Evolutionary conservation across 1,139 yeast genomes (phyloP), one percentile per base, ranked within the genome.

Genomic region (Pichia sp.): DNA sequence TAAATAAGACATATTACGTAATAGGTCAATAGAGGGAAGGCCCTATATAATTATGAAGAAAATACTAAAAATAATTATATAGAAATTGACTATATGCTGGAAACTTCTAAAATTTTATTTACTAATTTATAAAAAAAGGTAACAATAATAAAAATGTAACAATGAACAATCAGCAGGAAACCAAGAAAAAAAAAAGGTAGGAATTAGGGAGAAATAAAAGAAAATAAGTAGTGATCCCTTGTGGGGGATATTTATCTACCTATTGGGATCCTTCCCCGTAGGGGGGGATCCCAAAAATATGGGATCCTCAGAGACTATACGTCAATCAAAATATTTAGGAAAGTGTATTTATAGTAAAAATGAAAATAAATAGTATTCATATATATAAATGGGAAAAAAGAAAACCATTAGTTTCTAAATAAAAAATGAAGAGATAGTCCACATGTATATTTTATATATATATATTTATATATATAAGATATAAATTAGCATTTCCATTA

Each of bases 401-500:
- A 30, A 30, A 30, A 30, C 36, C 36, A 30, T 30, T 30, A 30
- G 36, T 30, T 30, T 30, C 36, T 30, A 30, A 30, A 30, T 30
- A 30, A 30, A 30, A 30, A 30, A 30, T 30, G 36, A 30, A 30
- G 36, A 30, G 36, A 30, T 30, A 30, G 36, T 30, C 36, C 36
- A 30, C 36, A 30, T 30, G 36, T 30, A 30, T 30, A 30, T 30
- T 30, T 30, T 30, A 30, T 30, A 30, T 30, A 30, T 30, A 30
- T 30, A 30, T 30, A 30, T 30, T 8, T 30, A 30, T 30, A 30
- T 30, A 30, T 30, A 30, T 30, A 30, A 30, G 12, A 30, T 30
- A 30, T 30, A 30, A 30, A 30, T 30, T 30, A 30, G 23, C 54
- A 54, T 48, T 54, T 55, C 51, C 56, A 55, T 41, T 54, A 53